Percentiles rank a stretch among this genome's conserved stretches.
phyloP scores from a whole-genome alignment of 352 stramenopile species.

The Pilasporangium apinafurcum region DNA sequence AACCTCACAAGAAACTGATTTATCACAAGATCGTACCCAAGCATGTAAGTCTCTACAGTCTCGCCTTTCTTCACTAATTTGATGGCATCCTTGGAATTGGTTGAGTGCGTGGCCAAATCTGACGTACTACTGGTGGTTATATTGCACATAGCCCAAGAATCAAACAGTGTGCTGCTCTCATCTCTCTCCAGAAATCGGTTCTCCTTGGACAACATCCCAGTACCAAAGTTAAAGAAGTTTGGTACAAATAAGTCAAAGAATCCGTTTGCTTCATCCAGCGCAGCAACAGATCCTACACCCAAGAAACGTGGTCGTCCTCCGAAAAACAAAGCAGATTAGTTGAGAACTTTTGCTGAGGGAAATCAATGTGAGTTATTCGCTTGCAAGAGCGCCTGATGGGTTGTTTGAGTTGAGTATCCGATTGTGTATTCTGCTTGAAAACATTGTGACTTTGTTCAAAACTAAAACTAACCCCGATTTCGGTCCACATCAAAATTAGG shows the following conservation, averaged over 20 bases:
- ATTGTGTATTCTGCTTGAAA: too few species aligned
- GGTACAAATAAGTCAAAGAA: conserved; percentile 81
- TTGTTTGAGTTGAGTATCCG: too few species aligned
- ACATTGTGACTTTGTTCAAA: too few species aligned
- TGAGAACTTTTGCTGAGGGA: too few species aligned
- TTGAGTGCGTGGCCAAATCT: too few species aligned
- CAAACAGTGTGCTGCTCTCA: conserved; percentile 54
- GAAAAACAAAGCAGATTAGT: conserved; percentile 24
- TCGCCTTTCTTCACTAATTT: too few species aligned
- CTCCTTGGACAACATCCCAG: conserved; percentile 65
- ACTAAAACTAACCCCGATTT: too few species aligned
- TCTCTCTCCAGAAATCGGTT: conserved; percentile 67
- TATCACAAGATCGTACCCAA: conserved; percentile 38
- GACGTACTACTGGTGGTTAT: too few species aligned
- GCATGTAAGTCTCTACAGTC: conserved; percentile 24
- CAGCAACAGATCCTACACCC: conserved; percentile 2
- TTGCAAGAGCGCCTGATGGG: too few species aligned
- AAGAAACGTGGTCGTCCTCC: conserved; percentile 17
- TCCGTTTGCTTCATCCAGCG: conserved; percentile 38
- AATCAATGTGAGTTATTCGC: too few species aligned
- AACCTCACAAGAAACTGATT: conserved; percentile 36
- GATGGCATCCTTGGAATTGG: too few species aligned
- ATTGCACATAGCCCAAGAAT: conserved; percentile 46
- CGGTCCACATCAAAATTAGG: too few species aligned
- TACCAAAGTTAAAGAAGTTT: conserved; percentile 80